Percentiles rank a stretch among this genome's conserved stretches.
phyloP scores from a whole-genome alignment of 2,329 filamentous ascomycete genomes.

The Geosmithia morbida region DNA sequence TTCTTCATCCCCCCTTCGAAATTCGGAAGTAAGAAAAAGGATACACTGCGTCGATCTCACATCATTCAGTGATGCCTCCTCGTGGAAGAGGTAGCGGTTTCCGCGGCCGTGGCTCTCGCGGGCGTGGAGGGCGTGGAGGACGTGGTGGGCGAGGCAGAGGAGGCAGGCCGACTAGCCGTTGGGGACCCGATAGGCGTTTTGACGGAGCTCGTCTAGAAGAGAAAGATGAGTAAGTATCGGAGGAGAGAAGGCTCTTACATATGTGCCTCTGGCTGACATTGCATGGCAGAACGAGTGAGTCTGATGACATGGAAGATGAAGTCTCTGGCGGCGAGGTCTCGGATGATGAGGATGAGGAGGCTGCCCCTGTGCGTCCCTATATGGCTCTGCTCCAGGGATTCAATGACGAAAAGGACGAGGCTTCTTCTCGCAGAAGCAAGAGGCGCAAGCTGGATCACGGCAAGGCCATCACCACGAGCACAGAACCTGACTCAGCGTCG shows the following conservation, averaged over 20 bases:
- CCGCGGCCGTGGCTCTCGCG: conserved; percentile 14
- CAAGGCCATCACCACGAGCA: conserved; percentile 4
- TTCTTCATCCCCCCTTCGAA: neutral
- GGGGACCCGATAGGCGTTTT: conserved; percentile 20
- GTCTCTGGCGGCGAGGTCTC: neutral
- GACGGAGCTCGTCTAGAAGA: conserved; percentile 19
- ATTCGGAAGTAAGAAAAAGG: neutral
- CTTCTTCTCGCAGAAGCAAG: conserved; percentile 29
- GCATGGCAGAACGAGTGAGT: neutral
- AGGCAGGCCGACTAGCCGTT: conserved; percentile 19
- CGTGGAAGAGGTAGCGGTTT: conserved; percentile 18
- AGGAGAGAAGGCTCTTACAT: conserved; percentile 3
- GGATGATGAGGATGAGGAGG: conserved; percentile 14
- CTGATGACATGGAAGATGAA: conserved; percentile 6
- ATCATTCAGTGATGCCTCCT: conserved; percentile 14
- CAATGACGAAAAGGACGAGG: conserved; percentile 17
- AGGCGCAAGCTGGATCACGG: conserved; percentile 35
- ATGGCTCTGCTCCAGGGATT: conserved; percentile 41
- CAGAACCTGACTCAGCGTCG: conserved; percentile 5
- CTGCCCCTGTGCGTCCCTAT: conserved; percentile 33
- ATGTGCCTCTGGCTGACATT: neutral
- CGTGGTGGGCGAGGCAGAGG: conserved; percentile 11
- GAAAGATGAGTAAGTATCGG: conserved; percentile 17
- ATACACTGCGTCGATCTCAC: neutral
- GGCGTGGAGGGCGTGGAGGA: conserved; percentile 10